Percentiles rank a stretch among this genome's conserved stretches.
Conservation (phyloP, 1,139 yeast genomes). For the Nakaseomyces uthaithaninus region DNA sequence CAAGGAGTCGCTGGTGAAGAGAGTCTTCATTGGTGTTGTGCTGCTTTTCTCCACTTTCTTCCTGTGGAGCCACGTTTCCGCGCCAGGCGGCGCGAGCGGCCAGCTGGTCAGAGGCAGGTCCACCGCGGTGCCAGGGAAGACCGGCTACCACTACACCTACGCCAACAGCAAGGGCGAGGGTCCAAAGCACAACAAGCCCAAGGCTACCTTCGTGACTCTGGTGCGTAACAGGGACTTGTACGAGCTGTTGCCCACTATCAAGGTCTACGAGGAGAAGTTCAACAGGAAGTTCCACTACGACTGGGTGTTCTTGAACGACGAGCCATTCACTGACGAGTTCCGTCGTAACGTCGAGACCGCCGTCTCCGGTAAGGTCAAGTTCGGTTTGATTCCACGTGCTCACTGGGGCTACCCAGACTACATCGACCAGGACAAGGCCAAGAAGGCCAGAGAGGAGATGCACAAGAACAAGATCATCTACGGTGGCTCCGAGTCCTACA, state of each 20-base stretch:
- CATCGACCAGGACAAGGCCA: slow-evolving; percentile 54
- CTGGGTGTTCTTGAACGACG: slow-evolving; percentile 72
- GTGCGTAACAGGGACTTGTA: slow-evolving; percentile 64
- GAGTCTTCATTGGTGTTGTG: not conserved
- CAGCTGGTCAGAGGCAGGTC: not conserved
- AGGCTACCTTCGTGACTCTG: slow-evolving; percentile 66
- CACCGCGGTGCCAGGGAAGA: slow-evolving; percentile 4
- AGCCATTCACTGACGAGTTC: slow-evolving; percentile 41
- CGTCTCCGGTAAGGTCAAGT: slow-evolving; percentile 40
- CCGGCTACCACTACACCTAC: slow-evolving; percentile 22
- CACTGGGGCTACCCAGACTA: slow-evolving; percentile 51
- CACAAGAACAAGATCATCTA: slow-evolving; percentile 44
- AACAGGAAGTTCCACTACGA: slow-evolving; percentile 58
- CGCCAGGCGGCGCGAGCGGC: not conserved
- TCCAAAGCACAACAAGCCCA: slow-evolving; percentile 31
- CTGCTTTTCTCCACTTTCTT: not conserved
- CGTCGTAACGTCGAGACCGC: slow-evolving; percentile 31
- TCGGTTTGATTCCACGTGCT: slow-evolving; percentile 41
- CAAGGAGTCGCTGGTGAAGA: slow-evolving; percentile 2
- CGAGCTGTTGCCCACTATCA: slow-evolving; percentile 51
- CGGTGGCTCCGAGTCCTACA: slow-evolving; percentile 52
- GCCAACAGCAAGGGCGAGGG: slow-evolving; percentile 12
- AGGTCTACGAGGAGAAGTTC: slow-evolving; percentile 63
- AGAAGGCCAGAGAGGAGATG: slow-evolving; percentile 44
- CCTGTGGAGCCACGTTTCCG: not conserved